Conservation (phyloP, 2,329 filamentous ascomycete genomes). For the Claviceps sp. region DNA sequence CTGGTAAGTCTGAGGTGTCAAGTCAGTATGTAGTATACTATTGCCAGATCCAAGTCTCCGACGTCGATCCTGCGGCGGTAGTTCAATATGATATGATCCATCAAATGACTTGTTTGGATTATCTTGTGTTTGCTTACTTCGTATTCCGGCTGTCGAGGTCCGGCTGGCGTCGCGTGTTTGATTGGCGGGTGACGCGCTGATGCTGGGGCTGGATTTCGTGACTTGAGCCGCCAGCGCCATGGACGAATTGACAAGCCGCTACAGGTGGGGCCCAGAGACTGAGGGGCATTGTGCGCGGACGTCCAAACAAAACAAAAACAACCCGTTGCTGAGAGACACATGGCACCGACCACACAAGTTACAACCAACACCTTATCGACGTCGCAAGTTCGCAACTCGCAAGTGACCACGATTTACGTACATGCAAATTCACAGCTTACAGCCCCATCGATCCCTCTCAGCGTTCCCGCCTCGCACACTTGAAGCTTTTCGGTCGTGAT, state of each 20-base stretch:
- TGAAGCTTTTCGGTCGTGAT: neutral
- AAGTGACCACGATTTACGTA: neutral
- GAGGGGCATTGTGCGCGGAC: constrained; percentile 10
- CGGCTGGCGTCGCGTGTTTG: neutral
- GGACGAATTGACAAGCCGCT: neutral
- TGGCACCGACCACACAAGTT: constrained; percentile 1
- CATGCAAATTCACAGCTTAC: neutral
- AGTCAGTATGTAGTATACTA: neutral
- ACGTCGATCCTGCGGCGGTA: neutral
- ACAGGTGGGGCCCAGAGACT: constrained; percentile 6
- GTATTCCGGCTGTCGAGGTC: neutral
- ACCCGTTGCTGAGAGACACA: constrained; percentile 11
- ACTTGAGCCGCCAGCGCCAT: neutral
- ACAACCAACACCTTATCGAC: neutral
- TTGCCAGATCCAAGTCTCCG: neutral
- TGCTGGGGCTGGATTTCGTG: neutral
- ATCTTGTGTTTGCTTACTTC: neutral
- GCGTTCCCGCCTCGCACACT: neutral
- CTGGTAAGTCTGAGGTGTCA: neutral
- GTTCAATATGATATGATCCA: neutral
- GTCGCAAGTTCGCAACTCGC: neutral
- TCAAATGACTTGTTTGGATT: neutral
- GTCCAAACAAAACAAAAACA: constrained; percentile 22
- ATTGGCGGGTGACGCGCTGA: constrained; percentile 3
- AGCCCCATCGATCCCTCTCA: neutral